Conservation (phyloP, 2,329 filamentous ascomycete species). For the Penicillium sp. region DNA sequence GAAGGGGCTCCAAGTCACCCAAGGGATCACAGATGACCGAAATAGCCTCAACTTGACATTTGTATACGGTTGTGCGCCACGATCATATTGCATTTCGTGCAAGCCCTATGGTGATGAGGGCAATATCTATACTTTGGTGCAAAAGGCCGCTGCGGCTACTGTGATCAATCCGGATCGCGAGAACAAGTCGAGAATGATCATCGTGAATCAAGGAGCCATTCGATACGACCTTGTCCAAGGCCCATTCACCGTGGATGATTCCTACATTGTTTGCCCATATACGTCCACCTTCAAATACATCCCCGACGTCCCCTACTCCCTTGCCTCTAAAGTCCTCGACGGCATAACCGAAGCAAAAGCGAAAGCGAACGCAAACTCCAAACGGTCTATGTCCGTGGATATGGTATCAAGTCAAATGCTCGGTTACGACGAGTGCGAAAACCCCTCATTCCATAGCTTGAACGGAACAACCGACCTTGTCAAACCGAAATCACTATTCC, state of each 20-base stretch:
- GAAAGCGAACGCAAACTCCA: not conserved
- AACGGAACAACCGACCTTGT: not conserved
- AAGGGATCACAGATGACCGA: constrained; percentile 53
- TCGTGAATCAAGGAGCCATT: constrained; percentile 62
- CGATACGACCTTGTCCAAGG: constrained; percentile 65
- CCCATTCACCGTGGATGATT: constrained; percentile 55
- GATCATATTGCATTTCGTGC: constrained; percentile 59
- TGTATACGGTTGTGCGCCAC: constrained; percentile 61
- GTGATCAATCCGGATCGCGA: constrained; percentile 56
- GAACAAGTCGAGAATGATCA: constrained; percentile 55
- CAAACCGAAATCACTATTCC: constrained; percentile 7
- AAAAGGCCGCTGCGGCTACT: constrained; percentile 51
- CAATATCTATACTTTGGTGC: constrained; percentile 55
- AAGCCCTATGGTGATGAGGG: constrained; percentile 39
- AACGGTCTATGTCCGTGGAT: constrained; percentile 3
- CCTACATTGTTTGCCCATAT: constrained; percentile 21
- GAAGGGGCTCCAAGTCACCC: constrained; percentile 49
- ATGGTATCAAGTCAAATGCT: constrained; percentile 7
- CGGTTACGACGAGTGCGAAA: constrained; percentile 8
- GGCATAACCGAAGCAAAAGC: not conserved
- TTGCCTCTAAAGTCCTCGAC: constrained; percentile 3
- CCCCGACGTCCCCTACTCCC: constrained; percentile 7
- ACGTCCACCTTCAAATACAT: constrained; percentile 2
- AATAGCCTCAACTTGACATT: constrained; percentile 56
- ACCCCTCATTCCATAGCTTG: not conserved